Conservation (phyloP, 352 stramenopile species). For the Phytophthora litchii region DNA sequence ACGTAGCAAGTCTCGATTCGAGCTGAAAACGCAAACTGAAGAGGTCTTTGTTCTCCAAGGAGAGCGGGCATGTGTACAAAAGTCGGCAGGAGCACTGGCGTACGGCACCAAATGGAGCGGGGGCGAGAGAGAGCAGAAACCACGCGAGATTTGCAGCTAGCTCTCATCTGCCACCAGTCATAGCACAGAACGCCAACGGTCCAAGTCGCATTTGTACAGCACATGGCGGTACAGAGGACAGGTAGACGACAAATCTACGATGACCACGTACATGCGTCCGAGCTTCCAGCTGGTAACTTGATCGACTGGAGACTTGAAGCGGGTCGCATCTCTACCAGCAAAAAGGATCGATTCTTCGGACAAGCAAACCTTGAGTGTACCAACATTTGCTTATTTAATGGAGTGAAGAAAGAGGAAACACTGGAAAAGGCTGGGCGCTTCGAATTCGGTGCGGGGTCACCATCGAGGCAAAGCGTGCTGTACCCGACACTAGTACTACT, state of each 20-base stretch:
- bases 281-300: slow-evolving; percentile 27
- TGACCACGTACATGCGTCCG: slow-evolving; percentile 19
- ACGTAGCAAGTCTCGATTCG: slow-evolving; percentile 15
- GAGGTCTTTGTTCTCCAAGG: slow-evolving; percentile 4
- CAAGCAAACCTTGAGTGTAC: slow-evolving; percentile 1
- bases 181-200: slow-evolving; percentile 9
- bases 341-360: slow-evolving; percentile 1
- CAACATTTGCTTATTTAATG: not conserved
- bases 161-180: slow-evolving; percentile 28
- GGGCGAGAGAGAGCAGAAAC: slow-evolving; percentile 33
- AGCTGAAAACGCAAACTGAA: slow-evolving; percentile 37
- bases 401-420: not conserved
- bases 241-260: slow-evolving; percentile 22
- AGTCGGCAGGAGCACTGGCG: slow-evolving; percentile 17
- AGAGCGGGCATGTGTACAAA: slow-evolving; percentile 2
- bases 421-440: slow-evolving; percentile 13
- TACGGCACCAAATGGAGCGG: slow-evolving; percentile 39
- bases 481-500: not conserved
- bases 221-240: slow-evolving; percentile 24
- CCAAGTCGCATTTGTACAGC: slow-evolving; percentile 7
- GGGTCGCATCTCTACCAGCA: slow-evolving; percentile 15
- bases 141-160: slow-evolving; percentile 37
- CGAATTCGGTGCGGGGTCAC: slow-evolving; percentile 28
- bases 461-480: slow-evolving; percentile 4
- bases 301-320: slow-evolving; percentile 31